These are phyloP conservation scores for Talaromyces sp. DNA, from an alignment of 2,329 filamentous ascomycete genomes.

Conservation along the genomic window DNA sequence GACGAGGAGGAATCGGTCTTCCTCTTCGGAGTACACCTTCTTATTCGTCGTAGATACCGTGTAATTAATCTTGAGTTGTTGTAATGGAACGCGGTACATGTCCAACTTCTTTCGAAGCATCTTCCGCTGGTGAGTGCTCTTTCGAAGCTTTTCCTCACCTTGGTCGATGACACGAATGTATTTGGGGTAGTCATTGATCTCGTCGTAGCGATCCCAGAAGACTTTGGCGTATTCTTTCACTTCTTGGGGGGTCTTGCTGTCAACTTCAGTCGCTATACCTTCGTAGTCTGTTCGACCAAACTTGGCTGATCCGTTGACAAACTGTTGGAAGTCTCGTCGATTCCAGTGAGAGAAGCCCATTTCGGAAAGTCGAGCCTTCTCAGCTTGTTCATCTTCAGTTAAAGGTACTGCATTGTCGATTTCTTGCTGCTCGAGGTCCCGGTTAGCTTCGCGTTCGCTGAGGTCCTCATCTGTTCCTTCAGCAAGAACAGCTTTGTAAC, in stretches of 20 bases:
- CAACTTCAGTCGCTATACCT: conserved; percentile 81
- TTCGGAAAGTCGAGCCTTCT: conserved; percentile 76
- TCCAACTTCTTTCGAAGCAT: conserved; percentile 93
- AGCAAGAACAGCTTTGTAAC: conserved; percentile 85
- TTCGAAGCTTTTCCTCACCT: conserved; percentile 83
- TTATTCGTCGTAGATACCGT: conserved; percentile 99
- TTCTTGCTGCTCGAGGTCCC: conserved; percentile 80
- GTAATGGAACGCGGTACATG: conserved; percentile 93
- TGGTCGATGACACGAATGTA: conserved; percentile 86
- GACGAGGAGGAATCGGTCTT: conserved; percentile 91
- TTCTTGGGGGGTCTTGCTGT: conserved; percentile 81
- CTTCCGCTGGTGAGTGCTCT: conserved; percentile 87
- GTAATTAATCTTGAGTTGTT: conserved; percentile 98
- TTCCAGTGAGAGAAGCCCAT: conserved; percentile 95
- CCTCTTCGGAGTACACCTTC: conserved; percentile 98
- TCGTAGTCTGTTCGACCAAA: conserved; percentile 85
- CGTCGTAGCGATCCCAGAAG: conserved; percentile 93
- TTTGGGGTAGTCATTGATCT: conserved; percentile 85
- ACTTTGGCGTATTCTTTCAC: conserved; percentile 89
- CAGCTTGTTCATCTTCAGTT: conserved; percentile 82
- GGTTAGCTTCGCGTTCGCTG: conserved; percentile 80
- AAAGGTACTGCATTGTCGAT: conserved; percentile 88
- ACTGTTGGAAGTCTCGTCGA: conserved; percentile 95
- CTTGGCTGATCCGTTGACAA: conserved; percentile 90
- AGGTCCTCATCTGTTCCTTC: conserved; percentile 87